These are phyloP conservation scores for Sequoiadendron giganteum DNA, from an alignment of 75 land plant genomes.

Conservation along the genomic window DNA sequence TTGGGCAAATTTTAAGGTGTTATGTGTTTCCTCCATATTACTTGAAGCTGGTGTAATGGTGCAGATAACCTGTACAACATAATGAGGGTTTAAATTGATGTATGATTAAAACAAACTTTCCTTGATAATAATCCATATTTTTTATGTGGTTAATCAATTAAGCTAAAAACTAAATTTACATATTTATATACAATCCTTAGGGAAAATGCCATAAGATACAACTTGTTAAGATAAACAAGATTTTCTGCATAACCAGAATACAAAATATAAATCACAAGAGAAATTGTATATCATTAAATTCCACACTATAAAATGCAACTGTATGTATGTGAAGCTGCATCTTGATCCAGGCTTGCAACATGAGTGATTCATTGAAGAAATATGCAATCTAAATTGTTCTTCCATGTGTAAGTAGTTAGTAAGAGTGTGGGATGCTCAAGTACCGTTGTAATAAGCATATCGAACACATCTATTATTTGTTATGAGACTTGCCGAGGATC, in stretches of 20 bases:
- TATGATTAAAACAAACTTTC: neutral
- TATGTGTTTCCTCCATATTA: constrained; percentile 92
- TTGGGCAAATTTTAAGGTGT: constrained; percentile 96
- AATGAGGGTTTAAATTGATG: neutral
- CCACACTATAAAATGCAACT: neutral
- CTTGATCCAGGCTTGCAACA: neutral
- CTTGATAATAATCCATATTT: neutral
- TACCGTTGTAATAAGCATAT: neutral
- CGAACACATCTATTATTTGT: neutral
- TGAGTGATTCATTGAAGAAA: neutral
- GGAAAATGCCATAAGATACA: neutral
- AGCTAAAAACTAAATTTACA: neutral
- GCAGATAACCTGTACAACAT: constrained; percentile 72
- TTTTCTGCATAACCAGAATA: neutral
- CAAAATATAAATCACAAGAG: neutral
- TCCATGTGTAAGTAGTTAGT: neutral
- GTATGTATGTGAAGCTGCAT: neutral
- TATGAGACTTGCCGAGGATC: too few relatives aligned
- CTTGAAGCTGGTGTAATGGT: constrained; percentile 98
- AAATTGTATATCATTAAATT: neutral
- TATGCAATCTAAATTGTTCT: neutral
- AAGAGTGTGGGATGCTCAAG: constrained; percentile 7
- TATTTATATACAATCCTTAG: neutral
- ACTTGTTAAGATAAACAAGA: neutral
- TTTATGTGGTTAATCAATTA: neutral